Evolutionary conservation across 148 eudicot genomes (phyloP).

Genomic region (Camellia lanceoleosa): DNA sequence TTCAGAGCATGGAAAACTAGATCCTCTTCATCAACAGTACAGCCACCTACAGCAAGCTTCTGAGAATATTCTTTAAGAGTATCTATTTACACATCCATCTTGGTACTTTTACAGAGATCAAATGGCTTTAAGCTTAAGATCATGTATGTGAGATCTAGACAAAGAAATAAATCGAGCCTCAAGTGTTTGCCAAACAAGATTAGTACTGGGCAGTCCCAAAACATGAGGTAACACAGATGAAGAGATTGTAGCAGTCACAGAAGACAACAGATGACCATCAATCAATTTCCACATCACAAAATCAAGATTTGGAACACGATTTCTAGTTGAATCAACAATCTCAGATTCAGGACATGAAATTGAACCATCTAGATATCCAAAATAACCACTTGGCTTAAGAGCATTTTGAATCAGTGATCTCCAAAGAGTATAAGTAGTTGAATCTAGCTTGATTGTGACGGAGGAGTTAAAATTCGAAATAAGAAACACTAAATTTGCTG

Average conservation of each 20-base stretch:
- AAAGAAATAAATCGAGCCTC: neutral
- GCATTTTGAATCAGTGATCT: neutral
- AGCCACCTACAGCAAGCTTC: neutral
- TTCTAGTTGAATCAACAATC: neutral
- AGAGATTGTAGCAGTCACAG: neutral
- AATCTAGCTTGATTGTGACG: neutral
- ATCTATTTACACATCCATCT: neutral
- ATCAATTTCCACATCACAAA: neutral
- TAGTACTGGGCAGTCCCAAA: neutral
- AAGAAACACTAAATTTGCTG: neutral
- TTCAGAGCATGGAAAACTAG: neutral
- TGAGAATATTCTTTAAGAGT: neutral
- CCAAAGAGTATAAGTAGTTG: neutral
- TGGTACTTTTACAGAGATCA: neutral
- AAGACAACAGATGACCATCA: neutral
- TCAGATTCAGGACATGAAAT: neutral
- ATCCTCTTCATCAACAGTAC: neutral
- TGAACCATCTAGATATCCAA: neutral
- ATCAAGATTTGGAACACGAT: neutral
- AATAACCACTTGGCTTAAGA: neutral
- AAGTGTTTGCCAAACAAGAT: neutral
- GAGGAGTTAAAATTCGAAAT: neutral
- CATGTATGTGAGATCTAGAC: neutral
- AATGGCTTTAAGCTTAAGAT: neutral
- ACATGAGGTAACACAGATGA: neutral